Evolutionary conservation across 148 eudicot genomes (phyloP).

Genomic region (Vaccinium corymbosum): DNA sequence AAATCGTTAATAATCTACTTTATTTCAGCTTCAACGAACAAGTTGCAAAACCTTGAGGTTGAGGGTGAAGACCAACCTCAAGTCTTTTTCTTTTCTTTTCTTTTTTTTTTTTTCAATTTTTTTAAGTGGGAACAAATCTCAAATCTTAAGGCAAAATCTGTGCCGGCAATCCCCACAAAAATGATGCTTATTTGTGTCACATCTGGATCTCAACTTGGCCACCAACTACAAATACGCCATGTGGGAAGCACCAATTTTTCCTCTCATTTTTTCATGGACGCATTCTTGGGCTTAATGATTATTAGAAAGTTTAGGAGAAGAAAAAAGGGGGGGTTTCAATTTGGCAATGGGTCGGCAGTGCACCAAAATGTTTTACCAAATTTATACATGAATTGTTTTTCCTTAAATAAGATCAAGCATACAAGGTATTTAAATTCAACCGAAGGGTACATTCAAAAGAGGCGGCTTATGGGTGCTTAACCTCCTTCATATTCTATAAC

Average conservation of each 20-base stretch:
- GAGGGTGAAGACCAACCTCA: neutral
- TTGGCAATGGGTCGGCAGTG: neutral
- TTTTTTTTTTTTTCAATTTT: too few relatives aligned
- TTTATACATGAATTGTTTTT: neutral
- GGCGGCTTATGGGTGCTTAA: neutral
- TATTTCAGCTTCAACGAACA: too few relatives aligned
- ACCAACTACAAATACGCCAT: neutral
- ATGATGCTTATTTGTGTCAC: neutral
- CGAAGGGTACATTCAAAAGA: neutral
- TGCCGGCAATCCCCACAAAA: neutral
- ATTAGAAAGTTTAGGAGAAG: neutral
- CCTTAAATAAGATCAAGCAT: neutral
- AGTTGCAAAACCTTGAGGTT: too few relatives aligned
- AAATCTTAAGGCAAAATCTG: neutral
- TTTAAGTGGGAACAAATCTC: too few relatives aligned
- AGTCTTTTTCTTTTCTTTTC: too few relatives aligned
- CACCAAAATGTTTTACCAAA: neutral
- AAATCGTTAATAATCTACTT: too few relatives aligned
- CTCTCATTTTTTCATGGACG: neutral
- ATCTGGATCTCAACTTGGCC: conserved; percentile 5
- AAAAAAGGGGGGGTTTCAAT: too few relatives aligned
- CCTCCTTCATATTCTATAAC: neutral
- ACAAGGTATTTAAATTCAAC: neutral
- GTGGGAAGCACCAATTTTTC: neutral
- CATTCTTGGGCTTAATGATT: neutral